Evolutionary conservation across 306 rosid species (phyloP).

Genomic region (Dicorynia guianensis): DNA sequence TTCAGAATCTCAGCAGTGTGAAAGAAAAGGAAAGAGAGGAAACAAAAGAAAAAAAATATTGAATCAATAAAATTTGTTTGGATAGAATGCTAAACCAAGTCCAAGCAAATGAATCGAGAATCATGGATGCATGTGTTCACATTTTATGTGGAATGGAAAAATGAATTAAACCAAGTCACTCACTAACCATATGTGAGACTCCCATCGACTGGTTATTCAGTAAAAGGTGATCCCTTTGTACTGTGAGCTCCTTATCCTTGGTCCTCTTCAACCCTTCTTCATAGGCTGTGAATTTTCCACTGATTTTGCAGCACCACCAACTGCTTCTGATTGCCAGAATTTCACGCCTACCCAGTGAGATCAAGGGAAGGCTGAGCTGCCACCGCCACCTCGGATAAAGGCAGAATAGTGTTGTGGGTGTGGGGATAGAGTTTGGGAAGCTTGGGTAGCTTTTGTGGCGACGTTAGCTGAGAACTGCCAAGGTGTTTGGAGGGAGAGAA

Average conservation of each 20-base stretch:
- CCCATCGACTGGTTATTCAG: conserved; percentile 99
- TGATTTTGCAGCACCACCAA: conserved; percentile 49
- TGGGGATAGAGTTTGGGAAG: conserved; percentile 67
- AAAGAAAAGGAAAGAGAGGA: background rate
- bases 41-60: background rate
- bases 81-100: background rate
- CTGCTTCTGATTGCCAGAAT: conserved; percentile 69
- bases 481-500: conserved; percentile 89
- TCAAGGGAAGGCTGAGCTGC: conserved; percentile 54
- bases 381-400: conserved; percentile 28
- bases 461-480: conserved; percentile 55
- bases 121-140: background rate
- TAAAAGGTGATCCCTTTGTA: conserved; percentile 96
- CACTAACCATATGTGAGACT: conserved; percentile 92
- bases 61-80: conserved; percentile 19
- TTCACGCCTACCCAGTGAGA: conserved; percentile 97
- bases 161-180: too few relatives aligned
- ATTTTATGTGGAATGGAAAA: conserved; percentile 12
- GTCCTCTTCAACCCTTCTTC: conserved; percentile 96
- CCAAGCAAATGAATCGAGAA: background rate
- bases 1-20: conserved; percentile 87
- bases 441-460: conserved; percentile 56
- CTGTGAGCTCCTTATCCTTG: conserved; percentile 95
- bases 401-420: conserved; percentile 54
- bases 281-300: conserved; percentile 74